These are phyloP conservation scores for Rusavskia elegans DNA, from an alignment of 495 filamentous ascomycete genomes.

Conservation along the genomic window DNA sequence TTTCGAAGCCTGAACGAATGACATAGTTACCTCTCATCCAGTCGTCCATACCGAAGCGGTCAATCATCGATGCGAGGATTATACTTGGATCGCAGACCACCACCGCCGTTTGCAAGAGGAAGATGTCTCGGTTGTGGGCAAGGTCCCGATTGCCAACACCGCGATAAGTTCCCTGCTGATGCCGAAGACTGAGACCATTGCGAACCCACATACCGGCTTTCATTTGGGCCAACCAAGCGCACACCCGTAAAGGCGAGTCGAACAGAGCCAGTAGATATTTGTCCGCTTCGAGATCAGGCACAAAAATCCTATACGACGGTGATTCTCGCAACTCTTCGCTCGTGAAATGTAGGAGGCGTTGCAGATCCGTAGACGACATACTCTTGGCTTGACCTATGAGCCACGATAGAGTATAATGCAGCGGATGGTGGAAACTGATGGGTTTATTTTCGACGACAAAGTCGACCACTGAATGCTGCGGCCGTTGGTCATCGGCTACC, in stretches of 20 bases:
- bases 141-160: slow-evolving; percentile 78
- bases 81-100: slow-evolving; percentile 71
- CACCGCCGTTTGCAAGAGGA: slow-evolving; percentile 79
- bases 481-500: slow-evolving; percentile 20
- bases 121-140: slow-evolving; percentile 87
- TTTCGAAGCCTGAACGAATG: slow-evolving; percentile 55
- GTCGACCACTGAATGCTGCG: slow-evolving; percentile 51
- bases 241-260: slow-evolving; percentile 84
- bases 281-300: slow-evolving; percentile 29
- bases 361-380: slow-evolving; percentile 50
- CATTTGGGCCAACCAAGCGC: slow-evolving; percentile 95
- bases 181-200: slow-evolving; percentile 85
- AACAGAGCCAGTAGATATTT: slow-evolving; percentile 78
- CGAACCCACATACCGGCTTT: slow-evolving; percentile 97
- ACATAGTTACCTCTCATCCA: slow-evolving; percentile 78
- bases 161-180: slow-evolving; percentile 86
- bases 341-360: slow-evolving; percentile 45
- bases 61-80: slow-evolving; percentile 77
- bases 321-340: slow-evolving; percentile 40
- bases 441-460: slow-evolving; percentile 76
- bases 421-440: slow-evolving; percentile 93
- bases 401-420: slow-evolving; percentile 98
- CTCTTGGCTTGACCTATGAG: slow-evolving; percentile 76
- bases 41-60: slow-evolving; percentile 75
- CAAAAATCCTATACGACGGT: slow-evolving; percentile 33